Conservation (phyloP, 106 monocot species). For the Iris macrosiphon region DNA sequence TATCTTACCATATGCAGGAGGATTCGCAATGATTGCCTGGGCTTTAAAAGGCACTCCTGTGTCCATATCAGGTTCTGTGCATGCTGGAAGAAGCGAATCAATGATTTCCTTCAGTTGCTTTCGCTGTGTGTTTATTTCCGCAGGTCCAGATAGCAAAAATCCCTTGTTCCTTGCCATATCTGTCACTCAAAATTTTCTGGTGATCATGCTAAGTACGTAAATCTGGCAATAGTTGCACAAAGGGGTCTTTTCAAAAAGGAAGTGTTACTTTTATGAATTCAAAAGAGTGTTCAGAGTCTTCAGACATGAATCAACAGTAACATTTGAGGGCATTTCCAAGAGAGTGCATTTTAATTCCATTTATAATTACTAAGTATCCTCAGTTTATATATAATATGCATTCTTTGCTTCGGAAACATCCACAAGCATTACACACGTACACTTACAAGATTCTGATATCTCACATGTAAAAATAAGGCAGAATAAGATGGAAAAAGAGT, state of each 20-base stretch:
- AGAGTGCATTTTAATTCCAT: too few relatives aligned
- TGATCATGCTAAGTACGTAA: background rate
- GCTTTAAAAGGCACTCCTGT: slow-evolving; percentile 73
- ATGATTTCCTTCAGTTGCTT: slow-evolving; percentile 91
- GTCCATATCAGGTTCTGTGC: slow-evolving; percentile 91
- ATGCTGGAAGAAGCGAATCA: slow-evolving; percentile 84
- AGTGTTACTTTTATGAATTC: too few relatives aligned
- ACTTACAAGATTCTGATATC: too few relatives aligned
- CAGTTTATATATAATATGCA: background rate
- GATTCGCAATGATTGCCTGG: slow-evolving; percentile 95
- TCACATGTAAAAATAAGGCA: too few relatives aligned
- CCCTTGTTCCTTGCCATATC: slow-evolving; percentile 86
- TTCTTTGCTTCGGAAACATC: too few relatives aligned
- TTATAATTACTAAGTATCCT: background rate
- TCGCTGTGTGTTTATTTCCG: slow-evolving; percentile 74
- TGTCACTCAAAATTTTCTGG: slow-evolving; percentile 22
- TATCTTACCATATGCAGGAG: slow-evolving; percentile 91
- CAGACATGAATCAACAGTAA: too few relatives aligned
- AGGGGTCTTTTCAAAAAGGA: background rate
- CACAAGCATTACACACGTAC: too few relatives aligned
- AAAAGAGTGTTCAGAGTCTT: too few relatives aligned
- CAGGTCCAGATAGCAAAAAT: slow-evolving; percentile 69
- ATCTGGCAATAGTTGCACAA: background rate
- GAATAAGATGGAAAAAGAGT: too few relatives aligned
- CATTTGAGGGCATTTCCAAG: too few relatives aligned